Evolutionary conservation across 2,329 filamentous ascomycete species (phyloP), one percentile per base, ranked within the genome.

Genomic region (Neonectria punicea): DNA sequence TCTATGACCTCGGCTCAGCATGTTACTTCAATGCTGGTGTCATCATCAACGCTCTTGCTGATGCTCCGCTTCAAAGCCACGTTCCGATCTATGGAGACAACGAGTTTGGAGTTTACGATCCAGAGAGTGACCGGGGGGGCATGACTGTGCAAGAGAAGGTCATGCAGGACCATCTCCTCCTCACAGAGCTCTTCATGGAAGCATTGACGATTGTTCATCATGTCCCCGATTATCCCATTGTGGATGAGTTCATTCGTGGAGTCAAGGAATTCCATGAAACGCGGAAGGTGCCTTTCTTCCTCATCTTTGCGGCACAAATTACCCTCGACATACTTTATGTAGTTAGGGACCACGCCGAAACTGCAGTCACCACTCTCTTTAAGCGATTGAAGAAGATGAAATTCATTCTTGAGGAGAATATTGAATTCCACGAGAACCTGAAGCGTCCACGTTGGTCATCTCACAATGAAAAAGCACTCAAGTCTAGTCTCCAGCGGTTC

Each of bases 281-380:
- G 0, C 50, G 63, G 2, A 49, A 75, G 5, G 58, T 81, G 2
- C 70, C 81, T 0, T 76, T 83, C 43, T 78, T 74, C 63, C 71
- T 79, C 9, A 70, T 78, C 1, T 84, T 83, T 59, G 80, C 80
- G 9, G 72, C 76, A 5, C 81, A 84, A 51, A 61, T 81, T 11
- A 80, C 79, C 61, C 77, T 84, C 4, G 82, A 84, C 46, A 79
- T 82, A 36, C 76, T 80, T 14, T 75, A 81, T 59, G 57, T 66
- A 3, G 66, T 82, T 2, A 65, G 77, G 14, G 62, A 11, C 53
- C 1, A 61, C 63, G 14, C 36, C 58, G 7, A 30, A n/a, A 36
- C 49, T 10, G 49, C 63, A 1, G 72, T 70, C 39, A 43, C 64
- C 14, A 55, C 53, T 3, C 41, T 70, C 6, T 69, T 78, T 1